Conservation (phyloP, 2,329 filamentous ascomycete genomes). For the Xylariaceae sp. region DNA sequence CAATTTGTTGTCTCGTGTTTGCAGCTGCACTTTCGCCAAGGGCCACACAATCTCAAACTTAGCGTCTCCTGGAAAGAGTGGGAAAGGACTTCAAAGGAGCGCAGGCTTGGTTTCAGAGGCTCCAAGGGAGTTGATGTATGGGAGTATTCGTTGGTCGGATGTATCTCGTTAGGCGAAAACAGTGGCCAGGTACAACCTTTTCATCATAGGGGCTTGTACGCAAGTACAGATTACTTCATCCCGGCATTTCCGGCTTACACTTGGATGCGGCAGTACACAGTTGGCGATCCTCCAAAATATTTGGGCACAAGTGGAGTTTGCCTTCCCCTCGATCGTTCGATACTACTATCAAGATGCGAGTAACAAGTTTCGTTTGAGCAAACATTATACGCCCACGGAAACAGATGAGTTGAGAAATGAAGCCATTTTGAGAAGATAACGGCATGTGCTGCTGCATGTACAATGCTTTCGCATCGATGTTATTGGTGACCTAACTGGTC, state of each 20-base stretch:
- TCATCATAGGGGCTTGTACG: no score
- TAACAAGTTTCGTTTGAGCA: not conserved
- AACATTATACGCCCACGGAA: no score
- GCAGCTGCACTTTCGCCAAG: no score
- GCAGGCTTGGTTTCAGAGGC: not conserved
- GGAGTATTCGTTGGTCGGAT: no score
- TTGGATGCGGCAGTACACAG: no score
- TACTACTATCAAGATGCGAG: not conserved
- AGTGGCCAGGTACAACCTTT: no score
- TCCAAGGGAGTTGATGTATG: not conserved
- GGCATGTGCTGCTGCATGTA: not conserved
- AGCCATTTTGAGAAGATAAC: not conserved
- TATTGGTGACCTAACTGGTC: no score
- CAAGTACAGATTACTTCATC: not conserved
- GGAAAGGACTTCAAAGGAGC: not conserved
- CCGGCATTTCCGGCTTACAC: not conserved
- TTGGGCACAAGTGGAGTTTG: not conserved
- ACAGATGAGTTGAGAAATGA: not conserved
- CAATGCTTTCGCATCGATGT: no score
- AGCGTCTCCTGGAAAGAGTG: not conserved
- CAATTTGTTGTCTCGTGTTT: no score
- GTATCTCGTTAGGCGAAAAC: no score
- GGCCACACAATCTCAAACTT: not conserved
- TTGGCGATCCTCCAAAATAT: no score
- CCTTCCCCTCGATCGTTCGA: not conserved